phyloP scores from a whole-genome alignment of 768 basidiomycete species.

The Rhodotorula taiwanensis region DNA sequence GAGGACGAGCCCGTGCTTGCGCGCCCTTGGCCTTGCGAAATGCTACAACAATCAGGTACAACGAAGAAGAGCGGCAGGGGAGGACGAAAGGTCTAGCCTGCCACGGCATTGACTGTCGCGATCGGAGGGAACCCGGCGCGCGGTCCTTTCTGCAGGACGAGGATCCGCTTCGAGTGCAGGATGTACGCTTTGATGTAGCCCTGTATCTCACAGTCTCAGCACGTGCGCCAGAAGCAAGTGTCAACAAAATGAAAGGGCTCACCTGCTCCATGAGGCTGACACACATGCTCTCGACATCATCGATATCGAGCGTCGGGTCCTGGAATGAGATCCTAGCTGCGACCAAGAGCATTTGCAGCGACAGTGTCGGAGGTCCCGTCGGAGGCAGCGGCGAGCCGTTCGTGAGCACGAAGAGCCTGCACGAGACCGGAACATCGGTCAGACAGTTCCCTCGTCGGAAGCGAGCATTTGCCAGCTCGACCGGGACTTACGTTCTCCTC shows the following conservation, averaged over 20 bases:
- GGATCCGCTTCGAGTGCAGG: conserved; percentile 33
- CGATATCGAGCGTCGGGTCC: conserved; percentile 29
- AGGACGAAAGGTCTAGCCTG: neutral
- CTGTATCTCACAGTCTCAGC: neutral
- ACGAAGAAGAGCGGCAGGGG: no score
- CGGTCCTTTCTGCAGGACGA: conserved; percentile 38
- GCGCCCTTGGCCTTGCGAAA: no score
- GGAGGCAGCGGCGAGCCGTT: conserved; percentile 17
- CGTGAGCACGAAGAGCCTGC: conserved; percentile 14
- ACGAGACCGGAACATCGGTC: no score
- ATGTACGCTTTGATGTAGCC: conserved; percentile 42
- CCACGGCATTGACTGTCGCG: neutral
- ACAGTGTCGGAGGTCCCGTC: conserved; percentile 32
- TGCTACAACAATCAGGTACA: no score
- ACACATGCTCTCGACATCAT: conserved; percentile 40
- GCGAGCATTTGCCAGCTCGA: no score
- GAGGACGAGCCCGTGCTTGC: no score
- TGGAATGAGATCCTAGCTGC: conserved; percentile 30
- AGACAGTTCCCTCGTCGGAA: no score
- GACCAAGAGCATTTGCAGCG: conserved; percentile 19
- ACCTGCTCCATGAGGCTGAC: conserved; percentile 40
- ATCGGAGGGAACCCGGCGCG: conserved; percentile 38
- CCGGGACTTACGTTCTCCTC: conserved; percentile 44
- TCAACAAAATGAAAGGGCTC: neutral
- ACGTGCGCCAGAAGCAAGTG: neutral